Evolutionary conservation across 2,329 filamentous ascomycete species (phyloP), one percentile per base, ranked within the genome.

Genomic region (Berkeleyomyces rouxiae): DNA sequence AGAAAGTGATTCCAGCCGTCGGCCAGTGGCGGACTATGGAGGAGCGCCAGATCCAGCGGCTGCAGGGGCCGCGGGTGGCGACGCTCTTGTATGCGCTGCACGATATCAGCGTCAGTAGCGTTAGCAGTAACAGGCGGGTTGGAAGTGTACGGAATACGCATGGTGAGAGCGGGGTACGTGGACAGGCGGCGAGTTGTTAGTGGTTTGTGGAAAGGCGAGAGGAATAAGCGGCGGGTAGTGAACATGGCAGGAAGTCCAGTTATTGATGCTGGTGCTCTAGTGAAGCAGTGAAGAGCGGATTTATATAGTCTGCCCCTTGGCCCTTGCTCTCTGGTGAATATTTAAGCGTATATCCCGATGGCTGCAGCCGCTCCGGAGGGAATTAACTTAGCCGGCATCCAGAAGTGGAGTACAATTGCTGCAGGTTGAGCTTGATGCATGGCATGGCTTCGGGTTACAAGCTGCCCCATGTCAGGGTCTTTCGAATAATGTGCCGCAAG

Each of bases 1-100:
- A 88, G 78, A 71, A 88, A 85, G 10, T 76, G 74, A 75, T 87
- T 88, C 84, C 85, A 88, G 61, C 88, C 88, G 73, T 89, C 84
- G 13, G 88, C 87, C 1, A 92, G 80, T 16, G 83, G 75, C 1
- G 87, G 86, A 23, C 84, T 81, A 75, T 92, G 88, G 10, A 92
- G 79, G 1, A 92, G 81, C 1, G 88, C 78, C 1, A 89, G 80
- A 71, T 92, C 88, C n/a, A 92, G 81, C 0, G 85, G 74, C 65
- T 88, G 86, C 23, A 92, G 79, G 2, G 85, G 85, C 1, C 86
- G 82, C 0, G 87, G 86, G 1, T 77, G 74, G 33, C 87, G 84
- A 13, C 87, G 85, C 42, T 79, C 82, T 7, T 76, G 74, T 68
- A 90, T 82, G 68, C 85, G 84, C 59, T 75, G 68, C 67, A 87